phyloP scores from a whole-genome alignment of 108 stramenopile species.

The Cyclotella atomus region DNA sequence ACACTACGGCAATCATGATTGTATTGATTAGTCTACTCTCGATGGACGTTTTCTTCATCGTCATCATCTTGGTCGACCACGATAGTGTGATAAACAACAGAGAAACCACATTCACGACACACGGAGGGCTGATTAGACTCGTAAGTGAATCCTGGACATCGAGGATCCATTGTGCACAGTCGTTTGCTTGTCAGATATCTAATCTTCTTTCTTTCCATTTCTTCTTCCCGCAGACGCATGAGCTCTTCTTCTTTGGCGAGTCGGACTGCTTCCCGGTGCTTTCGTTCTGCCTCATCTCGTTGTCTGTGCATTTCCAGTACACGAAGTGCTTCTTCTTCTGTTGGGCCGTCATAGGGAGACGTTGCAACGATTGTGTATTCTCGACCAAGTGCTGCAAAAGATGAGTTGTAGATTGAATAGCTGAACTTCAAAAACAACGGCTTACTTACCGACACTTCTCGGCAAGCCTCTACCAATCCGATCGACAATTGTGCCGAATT shows the following conservation, averaged over 20 bases:
- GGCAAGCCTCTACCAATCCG: slow-evolving; percentile 70
- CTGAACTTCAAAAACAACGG: not conserved
- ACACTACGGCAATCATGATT: no score
- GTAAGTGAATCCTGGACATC: slow-evolving; percentile 48
- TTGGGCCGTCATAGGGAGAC: slow-evolving; percentile 71
- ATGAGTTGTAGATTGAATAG: slow-evolving; percentile 17
- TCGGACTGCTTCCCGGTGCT: slow-evolving; percentile 34
- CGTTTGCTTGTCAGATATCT: slow-evolving; percentile 44
- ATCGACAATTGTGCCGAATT: slow-evolving; percentile 78
- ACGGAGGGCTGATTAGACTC: slow-evolving; percentile 34
- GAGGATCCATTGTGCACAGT: slow-evolving; percentile 42
- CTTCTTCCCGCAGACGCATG: slow-evolving; percentile 12
- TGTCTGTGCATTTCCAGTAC: slow-evolving; percentile 51
- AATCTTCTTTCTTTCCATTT: slow-evolving; percentile 39
- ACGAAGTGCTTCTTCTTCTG: slow-evolving; percentile 48
- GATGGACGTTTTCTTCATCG: not conserved
- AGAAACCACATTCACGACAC: slow-evolving; percentile 46
- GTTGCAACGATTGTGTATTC: slow-evolving; percentile 78
- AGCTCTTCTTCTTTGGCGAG: slow-evolving; percentile 26
- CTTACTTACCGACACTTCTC: slow-evolving; percentile 2
- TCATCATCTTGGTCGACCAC: slow-evolving; percentile 24
- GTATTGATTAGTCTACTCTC: not conserved
- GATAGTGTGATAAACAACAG: slow-evolving; percentile 42
- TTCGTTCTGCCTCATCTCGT: slow-evolving; percentile 46
- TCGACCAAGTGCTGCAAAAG: slow-evolving; percentile 57